Percentiles rank a stretch among this genome's conserved stretches.
phyloP scores from a whole-genome alignment of 2,329 filamentous ascomycete species.

The Monilinia vaccinii-corymbosi region DNA sequence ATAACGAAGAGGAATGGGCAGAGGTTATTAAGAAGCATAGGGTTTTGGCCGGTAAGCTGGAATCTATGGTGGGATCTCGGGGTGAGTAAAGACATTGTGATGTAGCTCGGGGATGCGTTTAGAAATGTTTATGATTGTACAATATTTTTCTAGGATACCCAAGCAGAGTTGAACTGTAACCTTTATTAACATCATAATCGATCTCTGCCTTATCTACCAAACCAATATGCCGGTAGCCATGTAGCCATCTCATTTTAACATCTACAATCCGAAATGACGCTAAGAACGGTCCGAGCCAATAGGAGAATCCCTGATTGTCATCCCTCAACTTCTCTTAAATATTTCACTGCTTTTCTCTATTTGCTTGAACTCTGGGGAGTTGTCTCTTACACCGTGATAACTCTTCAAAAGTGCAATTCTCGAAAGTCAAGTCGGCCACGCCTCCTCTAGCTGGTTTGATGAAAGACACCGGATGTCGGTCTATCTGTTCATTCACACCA shows the following conservation, averaged over 20 bases:
- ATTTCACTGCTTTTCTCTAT: not conserved
- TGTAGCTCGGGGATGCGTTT: not conserved
- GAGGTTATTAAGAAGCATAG: slow-evolving; percentile 83
- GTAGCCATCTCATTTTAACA: not conserved
- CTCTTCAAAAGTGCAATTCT: not conserved
- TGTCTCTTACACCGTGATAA: not conserved
- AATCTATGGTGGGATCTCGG: slow-evolving; percentile 49
- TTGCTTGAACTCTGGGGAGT: too few species aligned
- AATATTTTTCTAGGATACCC: slow-evolving; percentile 1
- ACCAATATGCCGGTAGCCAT: not conserved
- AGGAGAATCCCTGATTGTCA: slow-evolving; percentile 1
- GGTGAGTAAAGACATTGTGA: slow-evolving; percentile 11
- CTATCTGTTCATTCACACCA: not conserved
- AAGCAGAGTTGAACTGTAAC: not conserved
- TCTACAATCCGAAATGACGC: not conserved
- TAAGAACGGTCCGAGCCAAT: slow-evolving; percentile 4
- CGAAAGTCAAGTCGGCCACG: too few species aligned
- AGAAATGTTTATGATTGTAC: not conserved
- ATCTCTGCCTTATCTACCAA: not conserved
- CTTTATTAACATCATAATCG: not conserved
- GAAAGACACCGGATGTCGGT: not conserved
- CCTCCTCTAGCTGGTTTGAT: too few species aligned
- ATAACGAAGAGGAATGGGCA: slow-evolving; percentile 61
- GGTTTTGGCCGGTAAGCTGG: slow-evolving; percentile 69
- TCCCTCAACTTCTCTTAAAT: not conserved